Evolutionary conservation across 192 early-diverging fungal genomes (phyloP).

Genomic region (Rhizoclosmatium sp.): DNA sequence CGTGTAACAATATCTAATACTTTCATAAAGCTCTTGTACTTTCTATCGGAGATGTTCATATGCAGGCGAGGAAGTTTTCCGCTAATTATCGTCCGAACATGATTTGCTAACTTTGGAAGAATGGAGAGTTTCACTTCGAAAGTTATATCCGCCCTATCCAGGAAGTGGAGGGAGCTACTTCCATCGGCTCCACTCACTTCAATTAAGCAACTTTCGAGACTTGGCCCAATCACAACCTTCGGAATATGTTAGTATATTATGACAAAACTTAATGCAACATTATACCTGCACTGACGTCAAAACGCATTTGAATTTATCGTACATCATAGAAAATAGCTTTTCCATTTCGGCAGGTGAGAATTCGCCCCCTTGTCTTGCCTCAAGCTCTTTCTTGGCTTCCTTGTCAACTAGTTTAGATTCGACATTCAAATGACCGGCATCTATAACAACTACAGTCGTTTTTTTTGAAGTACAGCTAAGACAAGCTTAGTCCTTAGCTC

Average conservation of each 20-base stretch:
- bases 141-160: conserved; percentile 87
- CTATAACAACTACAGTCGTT: conserved; percentile 81
- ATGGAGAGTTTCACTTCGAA: conserved; percentile 88
- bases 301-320: conserved; percentile 87
- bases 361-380: conserved; percentile 69
- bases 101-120: conserved; percentile 74
- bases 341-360: conserved; percentile 72
- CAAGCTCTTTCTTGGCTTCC: conserved; percentile 70
- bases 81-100: conserved; percentile 78
- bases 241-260: conserved; percentile 6
- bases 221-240: conserved; percentile 76
- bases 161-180: conserved; percentile 75
- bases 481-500: background rate
- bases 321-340: conserved; percentile 81
- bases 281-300: conserved; percentile 81
- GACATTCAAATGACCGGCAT: conserved; percentile 91
- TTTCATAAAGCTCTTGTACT: conserved; percentile 89
- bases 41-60: conserved; percentile 91
- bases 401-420: conserved; percentile 83
- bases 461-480: conserved; percentile 59
- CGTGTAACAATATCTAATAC: conserved; percentile 72
- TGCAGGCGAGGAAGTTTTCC: conserved; percentile 85
- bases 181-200: conserved; percentile 65
- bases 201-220: conserved; percentile 73
- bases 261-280: conserved; percentile 20